Conservation (phyloP, 768 basidiomycete genomes). For the Mycena rosella region DNA sequence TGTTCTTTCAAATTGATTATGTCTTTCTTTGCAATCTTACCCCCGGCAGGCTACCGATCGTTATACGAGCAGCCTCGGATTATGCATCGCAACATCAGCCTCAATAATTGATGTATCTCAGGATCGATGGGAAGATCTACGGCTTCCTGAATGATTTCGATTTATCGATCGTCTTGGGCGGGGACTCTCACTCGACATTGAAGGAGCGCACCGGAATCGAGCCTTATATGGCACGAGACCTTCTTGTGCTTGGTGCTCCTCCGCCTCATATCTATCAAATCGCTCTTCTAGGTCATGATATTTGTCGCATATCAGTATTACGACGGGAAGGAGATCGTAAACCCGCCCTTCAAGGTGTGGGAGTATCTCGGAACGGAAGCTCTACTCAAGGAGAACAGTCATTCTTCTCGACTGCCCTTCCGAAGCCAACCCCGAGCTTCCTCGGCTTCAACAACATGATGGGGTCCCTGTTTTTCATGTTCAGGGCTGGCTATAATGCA, state of each 20-base stretch:
- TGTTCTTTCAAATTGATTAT: background rate
- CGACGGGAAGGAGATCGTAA: slow-evolving; percentile 19
- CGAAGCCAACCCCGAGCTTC: slow-evolving; percentile 1
- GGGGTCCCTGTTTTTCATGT: too few relatives aligned
- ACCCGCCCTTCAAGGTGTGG: slow-evolving; percentile 3
- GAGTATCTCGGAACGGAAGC: slow-evolving; percentile 4
- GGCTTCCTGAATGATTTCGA: slow-evolving; percentile 20
- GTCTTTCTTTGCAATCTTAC: slow-evolving; percentile 1
- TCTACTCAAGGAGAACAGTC: background rate
- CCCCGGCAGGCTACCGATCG: slow-evolving; percentile 21
- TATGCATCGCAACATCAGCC: slow-evolving; percentile 26
- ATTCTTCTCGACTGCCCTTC: background rate
- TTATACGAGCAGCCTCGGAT: slow-evolving; percentile 10
- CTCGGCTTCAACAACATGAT: background rate
- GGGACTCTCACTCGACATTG: slow-evolving; percentile 9
- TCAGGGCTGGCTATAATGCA: too few relatives aligned
- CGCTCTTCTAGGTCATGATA: slow-evolving; percentile 14
- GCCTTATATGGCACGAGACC: slow-evolving; percentile 18
- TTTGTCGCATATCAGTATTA: slow-evolving; percentile 18
- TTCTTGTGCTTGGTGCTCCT: slow-evolving; percentile 9
- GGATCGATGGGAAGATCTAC: slow-evolving; percentile 5
- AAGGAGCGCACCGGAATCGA: slow-evolving; percentile 13
- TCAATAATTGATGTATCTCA: slow-evolving; percentile 22
- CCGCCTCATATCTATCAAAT: slow-evolving; percentile 18
- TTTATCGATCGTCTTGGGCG: slow-evolving; percentile 2